These are phyloP conservation scores for Bruguiera parviflora DNA, from an alignment of 345 rosid species.

Conservation along the genomic window DNA sequence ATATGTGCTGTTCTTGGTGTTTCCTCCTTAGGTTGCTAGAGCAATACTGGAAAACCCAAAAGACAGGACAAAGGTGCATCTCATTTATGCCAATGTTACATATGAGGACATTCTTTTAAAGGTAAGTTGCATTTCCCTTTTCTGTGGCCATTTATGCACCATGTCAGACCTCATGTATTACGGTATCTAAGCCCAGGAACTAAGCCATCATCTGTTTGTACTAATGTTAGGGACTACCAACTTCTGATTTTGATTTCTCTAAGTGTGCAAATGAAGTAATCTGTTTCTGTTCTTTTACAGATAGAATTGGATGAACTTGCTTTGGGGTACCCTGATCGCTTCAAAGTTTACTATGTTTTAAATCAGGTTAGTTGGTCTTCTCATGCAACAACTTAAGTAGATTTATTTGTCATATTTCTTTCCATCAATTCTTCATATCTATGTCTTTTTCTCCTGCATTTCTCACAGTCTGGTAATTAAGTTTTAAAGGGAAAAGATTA, in stretches of 20 bases:
- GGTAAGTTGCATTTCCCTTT: slow-evolving; percentile 40
- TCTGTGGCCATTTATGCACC: too few relatives aligned
- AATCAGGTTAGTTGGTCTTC: slow-evolving; percentile 65
- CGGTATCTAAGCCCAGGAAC: too few relatives aligned
- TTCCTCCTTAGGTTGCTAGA: slow-evolving; percentile 66
- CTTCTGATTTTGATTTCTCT: too few relatives aligned
- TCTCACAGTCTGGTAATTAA: too few relatives aligned
- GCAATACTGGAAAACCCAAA: slow-evolving; percentile 87
- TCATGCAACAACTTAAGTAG: neutral
- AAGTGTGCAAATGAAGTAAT: neutral
- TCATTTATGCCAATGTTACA: slow-evolving; percentile 87
- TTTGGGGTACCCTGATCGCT: slow-evolving; percentile 55
- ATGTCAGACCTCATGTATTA: too few relatives aligned
- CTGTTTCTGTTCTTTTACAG: slow-evolving; percentile 35
- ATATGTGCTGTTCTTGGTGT: neutral
- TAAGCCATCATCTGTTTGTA: too few relatives aligned
- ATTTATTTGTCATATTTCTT: neutral
- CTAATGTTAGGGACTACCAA: too few relatives aligned
- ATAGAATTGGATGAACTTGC: slow-evolving; percentile 82
- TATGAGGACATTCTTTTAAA: slow-evolving; percentile 85
- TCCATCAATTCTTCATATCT: neutral
- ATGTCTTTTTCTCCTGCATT: neutral
- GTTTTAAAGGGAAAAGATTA: too few relatives aligned
- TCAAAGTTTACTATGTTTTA: slow-evolving; percentile 72
- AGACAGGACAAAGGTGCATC: slow-evolving; percentile 76